phyloP scores from a whole-genome alignment of 2,329 filamentous ascomycete genomes.

The Fusarium sp. region DNA sequence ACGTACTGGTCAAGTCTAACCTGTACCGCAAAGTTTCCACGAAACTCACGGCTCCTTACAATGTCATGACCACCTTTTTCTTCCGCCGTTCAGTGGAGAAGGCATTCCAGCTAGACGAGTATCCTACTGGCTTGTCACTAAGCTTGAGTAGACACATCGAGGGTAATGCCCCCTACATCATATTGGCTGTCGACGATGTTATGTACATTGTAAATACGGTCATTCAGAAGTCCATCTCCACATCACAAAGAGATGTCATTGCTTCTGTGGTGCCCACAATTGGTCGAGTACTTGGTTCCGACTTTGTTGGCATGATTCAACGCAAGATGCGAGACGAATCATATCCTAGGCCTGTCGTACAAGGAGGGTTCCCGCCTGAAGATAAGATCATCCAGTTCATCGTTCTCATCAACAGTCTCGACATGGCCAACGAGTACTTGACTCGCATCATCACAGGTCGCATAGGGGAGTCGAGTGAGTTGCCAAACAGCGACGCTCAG shows the following conservation, averaged over 20 bases:
- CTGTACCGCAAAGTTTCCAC: constrained; percentile 81
- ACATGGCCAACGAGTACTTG: constrained; percentile 91
- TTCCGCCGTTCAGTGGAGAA: constrained; percentile 96
- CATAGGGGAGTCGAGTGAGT: constrained; percentile 60
- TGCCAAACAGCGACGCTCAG: constrained; percentile 51
- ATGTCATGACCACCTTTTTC: constrained; percentile 94
- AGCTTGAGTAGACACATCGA: constrained; percentile 78
- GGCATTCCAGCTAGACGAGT: constrained; percentile 95
- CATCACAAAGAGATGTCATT: constrained; percentile 83
- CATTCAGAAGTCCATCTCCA: constrained; percentile 85
- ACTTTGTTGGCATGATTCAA: constrained; percentile 97
- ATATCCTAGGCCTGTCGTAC: constrained; percentile 83
- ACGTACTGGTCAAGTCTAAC: constrained; percentile 81
- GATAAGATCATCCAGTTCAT: constrained; percentile 90
- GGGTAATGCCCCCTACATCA: constrained; percentile 88
- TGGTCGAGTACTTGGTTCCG: constrained; percentile 81
- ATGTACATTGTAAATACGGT: constrained; percentile 99
- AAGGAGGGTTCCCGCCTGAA: constrained; percentile 87
- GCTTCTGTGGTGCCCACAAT: constrained; percentile 82
- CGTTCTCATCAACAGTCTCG: constrained; percentile 94
- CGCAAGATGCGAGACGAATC: constrained; percentile 97
- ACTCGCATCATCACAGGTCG: constrained; percentile 82
- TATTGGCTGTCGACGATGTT: constrained; percentile 95
- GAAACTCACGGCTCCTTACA: constrained; percentile 84
- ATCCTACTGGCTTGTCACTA: constrained; percentile 81